Conservation (phyloP, 768 basidiomycete species). For the Psilocybe subaeruginosa region DNA sequence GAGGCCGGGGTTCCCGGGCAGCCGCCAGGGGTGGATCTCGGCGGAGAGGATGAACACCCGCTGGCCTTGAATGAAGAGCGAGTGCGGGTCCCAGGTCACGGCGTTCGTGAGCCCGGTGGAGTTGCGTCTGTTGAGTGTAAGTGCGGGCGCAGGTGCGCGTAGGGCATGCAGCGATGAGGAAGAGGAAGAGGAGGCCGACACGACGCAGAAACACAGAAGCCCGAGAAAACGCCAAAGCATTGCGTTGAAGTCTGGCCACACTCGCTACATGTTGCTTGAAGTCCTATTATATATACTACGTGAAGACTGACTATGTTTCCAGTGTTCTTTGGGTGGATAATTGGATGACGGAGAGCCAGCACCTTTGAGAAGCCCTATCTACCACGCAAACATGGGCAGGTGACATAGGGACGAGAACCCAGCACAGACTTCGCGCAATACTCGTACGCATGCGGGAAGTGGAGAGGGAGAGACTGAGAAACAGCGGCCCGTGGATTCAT, state of each 20-base stretch:
- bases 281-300: not conserved
- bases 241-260: not conserved
- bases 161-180: too few relatives aligned
- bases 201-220: constrained; percentile 1
- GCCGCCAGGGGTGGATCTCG: constrained; percentile 65
- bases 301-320: not conserved
- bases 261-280: not conserved
- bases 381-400: constrained; percentile 6
- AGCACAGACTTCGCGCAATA: not conserved
- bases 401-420: not conserved
- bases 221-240: constrained; percentile 9
- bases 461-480: not conserved
- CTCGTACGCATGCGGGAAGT: not conserved
- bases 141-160: too few relatives aligned
- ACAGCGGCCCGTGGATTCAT: not conserved
- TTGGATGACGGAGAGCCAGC: not conserved
- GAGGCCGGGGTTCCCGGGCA: constrained; percentile 51
- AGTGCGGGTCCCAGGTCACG: constrained; percentile 64
- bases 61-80: constrained; percentile 59
- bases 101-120: constrained; percentile 48
- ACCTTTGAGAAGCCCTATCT: not conserved
- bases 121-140: constrained; percentile 13
- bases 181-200: constrained; percentile 2
- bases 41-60: constrained; percentile 61
- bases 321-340: not conserved